Conservation (phyloP, 1,284 basidiomycete species). For the Malassezia arunalokei region DNA sequence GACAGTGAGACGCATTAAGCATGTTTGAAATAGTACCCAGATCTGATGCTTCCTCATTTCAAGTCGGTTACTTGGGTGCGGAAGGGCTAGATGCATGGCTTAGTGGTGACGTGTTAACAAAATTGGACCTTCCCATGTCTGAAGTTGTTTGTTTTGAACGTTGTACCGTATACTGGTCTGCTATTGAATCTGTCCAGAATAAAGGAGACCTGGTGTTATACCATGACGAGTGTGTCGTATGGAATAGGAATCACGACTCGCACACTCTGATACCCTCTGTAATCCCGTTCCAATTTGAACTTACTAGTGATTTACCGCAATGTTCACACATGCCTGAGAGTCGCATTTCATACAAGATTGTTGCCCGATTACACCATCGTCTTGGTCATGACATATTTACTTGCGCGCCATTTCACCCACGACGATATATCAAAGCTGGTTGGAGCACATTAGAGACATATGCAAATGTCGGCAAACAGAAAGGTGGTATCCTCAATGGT, state of each 20-base stretch:
- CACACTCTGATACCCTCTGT: constrained; percentile 20
- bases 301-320: constrained; percentile 39
- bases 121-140: constrained; percentile 20
- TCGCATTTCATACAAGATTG: constrained; percentile 28
- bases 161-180: not conserved
- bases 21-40: constrained; percentile 40
- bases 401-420: constrained; percentile 27
- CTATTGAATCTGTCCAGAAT: not conserved
- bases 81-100: constrained; percentile 31
- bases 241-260: constrained; percentile 13
- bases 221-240: constrained; percentile 21
- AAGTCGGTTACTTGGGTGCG: constrained; percentile 40
- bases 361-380: constrained; percentile 23
- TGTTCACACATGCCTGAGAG: constrained; percentile 35
- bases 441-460: constrained; percentile 3
- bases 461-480: constrained; percentile 16
- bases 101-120: constrained; percentile 41
- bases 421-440: constrained; percentile 30
- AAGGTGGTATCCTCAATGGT: constrained; percentile 11
- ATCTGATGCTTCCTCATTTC: constrained; percentile 38
- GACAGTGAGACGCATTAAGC: not conserved
- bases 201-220: constrained; percentile 23
- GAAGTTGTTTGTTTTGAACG: not conserved
- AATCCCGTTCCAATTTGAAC: constrained; percentile 35
- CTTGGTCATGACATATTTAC: constrained; percentile 18